A percentile compares a stretch with the other conserved stretches of the same genome.
Evolutionary conservation across 139 green algal genomes (phyloP).

Genomic region (Picochlorum sp.): DNA sequence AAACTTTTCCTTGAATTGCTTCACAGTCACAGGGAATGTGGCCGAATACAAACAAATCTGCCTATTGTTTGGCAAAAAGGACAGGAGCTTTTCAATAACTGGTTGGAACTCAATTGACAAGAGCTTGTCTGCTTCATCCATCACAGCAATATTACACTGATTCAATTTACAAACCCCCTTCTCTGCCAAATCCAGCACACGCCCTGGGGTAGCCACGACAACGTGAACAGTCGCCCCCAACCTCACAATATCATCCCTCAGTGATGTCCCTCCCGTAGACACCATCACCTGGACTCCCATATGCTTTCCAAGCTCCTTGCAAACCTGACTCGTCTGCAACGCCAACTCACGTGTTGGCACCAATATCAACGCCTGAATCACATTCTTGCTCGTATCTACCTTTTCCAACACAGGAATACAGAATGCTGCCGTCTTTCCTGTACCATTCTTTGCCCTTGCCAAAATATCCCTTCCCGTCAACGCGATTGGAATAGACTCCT

Average conservation of each 20-base stretch:
- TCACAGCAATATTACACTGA: conserved; percentile 78
- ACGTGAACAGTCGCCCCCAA: conserved; percentile 87
- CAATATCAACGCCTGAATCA: conserved; percentile 93
- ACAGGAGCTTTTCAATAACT: conserved; percentile 91
- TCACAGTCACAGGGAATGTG: conserved; percentile 98
- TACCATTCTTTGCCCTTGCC: conserved; percentile 98
- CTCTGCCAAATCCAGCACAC: conserved; percentile 90
- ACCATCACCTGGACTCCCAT: conserved; percentile 90
- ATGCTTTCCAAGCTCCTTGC: conserved; percentile 97
- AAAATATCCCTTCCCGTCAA: conserved; percentile 95
- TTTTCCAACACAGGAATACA: conserved; percentile 94
- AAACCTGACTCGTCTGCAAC: conserved; percentile 86
- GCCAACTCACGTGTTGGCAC: conserved; percentile 97
- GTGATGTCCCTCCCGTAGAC: conserved; percentile 89
- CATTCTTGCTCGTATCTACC: conserved; percentile 73
- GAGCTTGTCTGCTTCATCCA: conserved; percentile 99
- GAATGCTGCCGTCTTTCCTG: conserved; percentile 98
- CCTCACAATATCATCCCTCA: conserved; percentile 99
- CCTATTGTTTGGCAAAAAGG: conserved; percentile 64
- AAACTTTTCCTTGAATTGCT: conserved; percentile 95
- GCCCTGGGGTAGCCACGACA: conserved; percentile 93
- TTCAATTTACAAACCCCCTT: conserved; percentile 90
- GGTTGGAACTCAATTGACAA: conserved; percentile 95
- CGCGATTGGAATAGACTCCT: conserved; percentile 97
- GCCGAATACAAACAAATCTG: conserved; percentile 98